Conservation (phyloP, 2,329 filamentous ascomycete genomes). For the Paecilomyces niveus region DNA sequence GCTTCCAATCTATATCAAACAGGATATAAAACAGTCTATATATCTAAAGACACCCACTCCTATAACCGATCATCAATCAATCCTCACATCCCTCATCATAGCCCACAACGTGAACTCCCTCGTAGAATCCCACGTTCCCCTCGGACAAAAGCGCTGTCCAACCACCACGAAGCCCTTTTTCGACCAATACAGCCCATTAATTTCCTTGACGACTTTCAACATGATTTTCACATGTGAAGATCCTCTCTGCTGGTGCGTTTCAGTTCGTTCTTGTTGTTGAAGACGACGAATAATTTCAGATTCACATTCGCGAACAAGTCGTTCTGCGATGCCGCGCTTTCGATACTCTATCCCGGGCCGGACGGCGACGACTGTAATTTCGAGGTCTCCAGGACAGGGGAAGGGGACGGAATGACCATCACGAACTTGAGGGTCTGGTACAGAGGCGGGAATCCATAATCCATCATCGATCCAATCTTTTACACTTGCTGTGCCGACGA, state of each 20-base stretch:
- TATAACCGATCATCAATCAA: not conserved
- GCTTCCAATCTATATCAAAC: no score
- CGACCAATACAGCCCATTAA: conserved; percentile 8
- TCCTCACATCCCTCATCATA: not conserved
- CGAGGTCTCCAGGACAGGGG: not conserved
- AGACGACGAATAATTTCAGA: not conserved
- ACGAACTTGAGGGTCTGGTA: not conserved
- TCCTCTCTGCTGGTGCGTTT: not conserved
- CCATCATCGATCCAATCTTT: not conserved
- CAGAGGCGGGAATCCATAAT: not conserved
- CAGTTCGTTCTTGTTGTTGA: not conserved
- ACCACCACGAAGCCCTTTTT: conserved; percentile 9
- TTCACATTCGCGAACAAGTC: not conserved
- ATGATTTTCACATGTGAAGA: conserved; percentile 3
- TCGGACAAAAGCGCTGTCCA: conserved; percentile 6
- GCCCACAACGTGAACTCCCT: not conserved
- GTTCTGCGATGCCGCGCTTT: not conserved
- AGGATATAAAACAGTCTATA: no score
- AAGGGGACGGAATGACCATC: no score
- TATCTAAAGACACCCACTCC: no score
- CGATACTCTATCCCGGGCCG: not conserved
- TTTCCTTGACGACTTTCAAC: conserved; percentile 10
- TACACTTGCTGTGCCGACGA: not conserved
- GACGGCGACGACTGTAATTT: not conserved
- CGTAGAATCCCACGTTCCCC: conserved; percentile 4